Conservation (phyloP, 1,139 yeast species). For the Taiozyma sp. region DNA sequence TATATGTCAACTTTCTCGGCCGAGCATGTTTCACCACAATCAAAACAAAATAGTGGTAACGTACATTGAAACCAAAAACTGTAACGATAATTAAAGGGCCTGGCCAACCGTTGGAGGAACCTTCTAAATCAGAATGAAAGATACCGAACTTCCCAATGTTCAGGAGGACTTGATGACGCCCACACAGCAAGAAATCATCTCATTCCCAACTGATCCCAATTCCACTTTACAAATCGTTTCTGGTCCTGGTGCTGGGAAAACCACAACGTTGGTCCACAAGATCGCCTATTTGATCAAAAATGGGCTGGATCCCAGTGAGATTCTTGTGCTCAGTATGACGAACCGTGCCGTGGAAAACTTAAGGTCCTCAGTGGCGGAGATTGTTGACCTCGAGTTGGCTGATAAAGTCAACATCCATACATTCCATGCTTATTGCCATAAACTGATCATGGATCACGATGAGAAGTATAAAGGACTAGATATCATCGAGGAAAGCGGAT, state of each 20-base stretch:
- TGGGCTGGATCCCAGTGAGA: slow-evolving; percentile 44
- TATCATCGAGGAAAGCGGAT: slow-evolving; percentile 49
- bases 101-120: background rate
- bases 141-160: background rate
- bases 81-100: too few relatives aligned
- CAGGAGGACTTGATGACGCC: slow-evolving; percentile 23
- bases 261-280: slow-evolving; percentile 54
- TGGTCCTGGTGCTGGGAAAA: slow-evolving; percentile 80
- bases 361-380: slow-evolving; percentile 30
- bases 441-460: slow-evolving; percentile 40
- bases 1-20: background rate
- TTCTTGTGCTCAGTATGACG: slow-evolving; percentile 65
- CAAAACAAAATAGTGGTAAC: too few relatives aligned
- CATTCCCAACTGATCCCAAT: slow-evolving; percentile 31
- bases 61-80: too few relatives aligned
- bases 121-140: background rate
- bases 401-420: slow-evolving; percentile 33
- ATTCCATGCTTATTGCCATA: slow-evolving; percentile 59
- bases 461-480: slow-evolving; percentile 27
- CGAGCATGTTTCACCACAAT: too few relatives aligned
- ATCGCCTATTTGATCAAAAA: slow-evolving; percentile 42
- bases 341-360: slow-evolving; percentile 63
- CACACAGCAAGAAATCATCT: slow-evolving; percentile 36
- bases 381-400: slow-evolving; percentile 24
- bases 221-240: slow-evolving; percentile 50